phyloP scores from a whole-genome alignment of 768 basidiomycete species.

The Termitomyces eurrhizus region DNA sequence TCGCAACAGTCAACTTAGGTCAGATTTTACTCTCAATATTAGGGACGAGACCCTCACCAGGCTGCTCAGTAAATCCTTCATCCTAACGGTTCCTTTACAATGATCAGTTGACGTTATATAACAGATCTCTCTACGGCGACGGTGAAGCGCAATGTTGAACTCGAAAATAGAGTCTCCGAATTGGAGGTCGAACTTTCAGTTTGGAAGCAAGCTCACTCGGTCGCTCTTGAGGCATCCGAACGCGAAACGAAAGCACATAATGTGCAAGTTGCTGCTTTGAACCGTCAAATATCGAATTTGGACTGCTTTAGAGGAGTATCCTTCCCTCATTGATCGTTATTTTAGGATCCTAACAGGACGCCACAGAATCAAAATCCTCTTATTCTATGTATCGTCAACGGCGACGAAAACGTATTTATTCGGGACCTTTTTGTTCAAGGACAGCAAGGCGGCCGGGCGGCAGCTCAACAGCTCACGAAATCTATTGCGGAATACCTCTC shows the following conservation, averaged over 20 bases:
- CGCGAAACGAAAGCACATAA: conserved; percentile 65
- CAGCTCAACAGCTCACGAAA: conserved; percentile 64
- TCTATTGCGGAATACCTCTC: conserved; percentile 65
- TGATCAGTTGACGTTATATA: conserved; percentile 4
- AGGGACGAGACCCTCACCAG: conserved; percentile 69
- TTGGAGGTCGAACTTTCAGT: conserved; percentile 66
- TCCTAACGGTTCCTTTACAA: not conserved
- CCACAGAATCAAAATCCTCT: conserved; percentile 59
- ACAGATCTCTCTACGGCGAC: conserved; percentile 63
- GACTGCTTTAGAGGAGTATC: conserved; percentile 43
- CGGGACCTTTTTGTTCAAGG: conserved; percentile 57
- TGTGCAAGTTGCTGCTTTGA: conserved; percentile 59
- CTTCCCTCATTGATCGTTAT: not conserved
- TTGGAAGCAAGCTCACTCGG: conserved; percentile 69
- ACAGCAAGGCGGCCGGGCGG: conserved; percentile 59
- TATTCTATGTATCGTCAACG: conserved; percentile 73
- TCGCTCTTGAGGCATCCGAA: conserved; percentile 57
- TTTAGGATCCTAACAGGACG: conserved; percentile 1
- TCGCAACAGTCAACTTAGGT: conserved; percentile 11
- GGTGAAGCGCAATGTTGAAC: conserved; percentile 56
- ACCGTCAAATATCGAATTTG: conserved; percentile 57
- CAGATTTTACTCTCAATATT: conserved; percentile 15
- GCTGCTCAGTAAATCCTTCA: conserved; percentile 44
- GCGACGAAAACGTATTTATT: conserved; percentile 65
- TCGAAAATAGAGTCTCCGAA: conserved; percentile 62